Evolutionary conservation across 495 filamentous ascomycete genomes (phyloP).

Genomic region (Penicillium herquei): DNA sequence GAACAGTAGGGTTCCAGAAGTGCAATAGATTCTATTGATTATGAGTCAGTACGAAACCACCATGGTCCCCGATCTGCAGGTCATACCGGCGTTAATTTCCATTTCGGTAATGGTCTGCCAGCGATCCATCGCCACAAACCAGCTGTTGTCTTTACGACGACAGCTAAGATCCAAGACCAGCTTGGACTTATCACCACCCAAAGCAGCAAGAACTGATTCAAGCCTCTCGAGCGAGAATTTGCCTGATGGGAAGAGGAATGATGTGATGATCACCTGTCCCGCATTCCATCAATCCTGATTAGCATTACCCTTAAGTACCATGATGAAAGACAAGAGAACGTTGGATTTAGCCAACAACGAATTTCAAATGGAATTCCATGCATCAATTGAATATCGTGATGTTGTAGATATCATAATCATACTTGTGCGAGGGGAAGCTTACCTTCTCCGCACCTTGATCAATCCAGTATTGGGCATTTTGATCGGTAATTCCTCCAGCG

Average conservation of each 20-base stretch:
- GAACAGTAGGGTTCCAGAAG: conserved; percentile 84
- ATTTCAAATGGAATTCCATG: neutral
- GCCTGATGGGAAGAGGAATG: conserved; percentile 78
- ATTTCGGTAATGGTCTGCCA: conserved; percentile 98
- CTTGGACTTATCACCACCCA: conserved; percentile 72
- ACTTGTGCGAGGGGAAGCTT: conserved; percentile 19
- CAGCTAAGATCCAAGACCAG: conserved; percentile 95
- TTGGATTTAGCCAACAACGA: neutral
- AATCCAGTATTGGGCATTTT: conserved; percentile 85
- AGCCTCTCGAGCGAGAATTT: conserved; percentile 74
- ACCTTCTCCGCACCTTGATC: conserved; percentile 89
- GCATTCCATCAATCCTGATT: conserved; percentile 18
- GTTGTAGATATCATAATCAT: neutral
- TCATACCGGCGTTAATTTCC: conserved; percentile 79
- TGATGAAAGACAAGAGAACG: neutral
- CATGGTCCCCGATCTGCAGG: neutral
- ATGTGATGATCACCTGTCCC: conserved; percentile 81
- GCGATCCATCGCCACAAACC: conserved; percentile 97
- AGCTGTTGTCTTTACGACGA: conserved; percentile 66
- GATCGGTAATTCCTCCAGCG: conserved; percentile 84
- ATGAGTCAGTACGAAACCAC: conserved; percentile 4
- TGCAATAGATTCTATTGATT: conserved; percentile 67
- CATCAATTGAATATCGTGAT: neutral
- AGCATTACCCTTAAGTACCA: conserved; percentile 9
- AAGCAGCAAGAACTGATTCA: conserved; percentile 63